phyloP scores from a whole-genome alignment of 306 rosid genomes.

The Lathyrus oleraceus region DNA sequence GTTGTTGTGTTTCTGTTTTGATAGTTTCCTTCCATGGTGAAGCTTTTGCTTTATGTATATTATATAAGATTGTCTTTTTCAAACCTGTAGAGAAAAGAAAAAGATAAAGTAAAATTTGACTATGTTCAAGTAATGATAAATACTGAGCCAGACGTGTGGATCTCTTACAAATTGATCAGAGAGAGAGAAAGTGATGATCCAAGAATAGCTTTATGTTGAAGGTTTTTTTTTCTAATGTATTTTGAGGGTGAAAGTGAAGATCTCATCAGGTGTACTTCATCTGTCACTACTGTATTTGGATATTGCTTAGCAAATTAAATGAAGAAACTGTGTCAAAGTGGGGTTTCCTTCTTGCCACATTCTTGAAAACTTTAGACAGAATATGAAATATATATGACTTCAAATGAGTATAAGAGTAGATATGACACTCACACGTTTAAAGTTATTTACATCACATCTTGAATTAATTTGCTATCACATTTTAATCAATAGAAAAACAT shows the following conservation, averaged over 20 bases:
- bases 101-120: neutral
- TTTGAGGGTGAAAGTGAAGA: conserved; percentile 41
- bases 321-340: conserved; percentile 52
- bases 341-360: conserved; percentile 48
- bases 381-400: neutral
- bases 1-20: conserved; percentile 36
- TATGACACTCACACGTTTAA: neutral
- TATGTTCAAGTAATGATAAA: neutral
- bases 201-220: conserved; percentile 23
- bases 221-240: neutral
- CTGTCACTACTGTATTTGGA: conserved; percentile 54
- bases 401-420: neutral
- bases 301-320: conserved; percentile 48
- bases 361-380: conserved; percentile 21
- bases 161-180: conserved; percentile 38
- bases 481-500: neutral
- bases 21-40: conserved; percentile 59
- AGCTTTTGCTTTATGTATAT: conserved; percentile 3
- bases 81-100: conserved; percentile 17
- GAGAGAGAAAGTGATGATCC: conserved; percentile 36
- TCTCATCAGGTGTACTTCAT: conserved; percentile 49
- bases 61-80: neutral
- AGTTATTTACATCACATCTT: neutral
- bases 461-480: neutral
- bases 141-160: conserved; percentile 13